phyloP scores from a whole-genome alignment of 352 stramenopile genomes.

The Plasmopara viticola region DNA sequence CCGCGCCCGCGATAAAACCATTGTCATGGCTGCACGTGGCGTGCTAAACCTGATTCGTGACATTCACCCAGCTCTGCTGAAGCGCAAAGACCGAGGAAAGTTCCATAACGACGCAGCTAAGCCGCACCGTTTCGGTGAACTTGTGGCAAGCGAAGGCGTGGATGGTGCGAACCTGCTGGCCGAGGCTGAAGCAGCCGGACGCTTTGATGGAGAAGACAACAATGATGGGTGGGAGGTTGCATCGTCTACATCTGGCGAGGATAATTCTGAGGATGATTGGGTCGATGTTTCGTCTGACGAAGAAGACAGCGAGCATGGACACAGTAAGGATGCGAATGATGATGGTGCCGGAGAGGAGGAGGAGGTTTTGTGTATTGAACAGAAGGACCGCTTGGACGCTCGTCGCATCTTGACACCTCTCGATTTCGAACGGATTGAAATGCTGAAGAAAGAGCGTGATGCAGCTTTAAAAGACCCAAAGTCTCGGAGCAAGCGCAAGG shows the following conservation, averaged over 20 bases:
- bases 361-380: conserved; percentile 26
- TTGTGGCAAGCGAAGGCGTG: conserved; percentile 88
- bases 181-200: conserved; percentile 59
- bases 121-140: conserved; percentile 88
- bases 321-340: conserved; percentile 42
- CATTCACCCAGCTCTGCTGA: conserved; percentile 92
- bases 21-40: conserved; percentile 93
- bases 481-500: conserved; percentile 71
- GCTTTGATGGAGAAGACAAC: conserved; percentile 79
- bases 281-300: conserved; percentile 61
- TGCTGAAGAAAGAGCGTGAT: conserved; percentile 86
- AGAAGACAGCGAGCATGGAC: conserved; percentile 40
- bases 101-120: conserved; percentile 79
- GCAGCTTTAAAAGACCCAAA: conserved; percentile 77
- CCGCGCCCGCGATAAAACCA: conserved; percentile 94
- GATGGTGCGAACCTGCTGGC: conserved; percentile 94
- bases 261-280: conserved; percentile 67
- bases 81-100: conserved; percentile 95
- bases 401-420: conserved; percentile 84
- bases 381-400: conserved; percentile 81
- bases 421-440: conserved; percentile 86
- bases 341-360: conserved; percentile 38
- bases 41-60: conserved; percentile 97
- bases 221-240: conserved; percentile 80
- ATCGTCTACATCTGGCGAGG: conserved; percentile 54